Base-by-base conservation (phyloP, 768 basidiomycete species). In the Hirschioporus abietinus region DNA sequence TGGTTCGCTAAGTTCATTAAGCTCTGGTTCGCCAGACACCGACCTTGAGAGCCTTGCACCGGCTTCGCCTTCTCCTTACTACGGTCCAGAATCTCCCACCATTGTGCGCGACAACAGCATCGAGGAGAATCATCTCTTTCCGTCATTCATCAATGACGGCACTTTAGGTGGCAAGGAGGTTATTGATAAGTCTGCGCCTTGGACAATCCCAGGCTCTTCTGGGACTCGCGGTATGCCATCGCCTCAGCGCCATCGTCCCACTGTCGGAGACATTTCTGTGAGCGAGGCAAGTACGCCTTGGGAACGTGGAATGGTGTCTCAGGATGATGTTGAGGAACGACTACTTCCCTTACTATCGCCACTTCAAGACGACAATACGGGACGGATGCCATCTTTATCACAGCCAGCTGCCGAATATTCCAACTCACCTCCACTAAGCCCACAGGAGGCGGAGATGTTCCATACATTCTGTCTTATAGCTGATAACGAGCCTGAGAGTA, bases 381-480 rank as follows among this genome's bases (percentile, higher is more conserved):
- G 58, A 30, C 52, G 12, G 24, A 27, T 34, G 26, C 42, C 52
- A 26, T 52, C 64, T 18, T 23, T 25, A 59, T 12, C 42, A 15
- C 42, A 52, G 42, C 26, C 7, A 10, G 70, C 69, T 15, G 65
- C 73, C 7, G 76, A 77, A 30, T 83, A 84, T 25, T 77, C 78
- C 2, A 24, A 24, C 8, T 36, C 26, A 35, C 23, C 26, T 25
- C 90, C 89, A 23, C 80, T 92, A 63, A 91, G 84, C 69, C 85
- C 86, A 25, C 86, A 83, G 10, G 90, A 92, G 71, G 84, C 88
- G 71, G 85, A 88, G 74, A 86, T 92, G 63, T 91, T 92, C 76
- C 84, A 80, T 58, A 81, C 83, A 61, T 75, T 91, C 26, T 91
- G 88, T 67, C 66, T 68, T 76, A 76, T 57, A 15, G 65, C 63